Conservation (phyloP, 441 rosid genomes). For the Daphne laureola region DNA sequence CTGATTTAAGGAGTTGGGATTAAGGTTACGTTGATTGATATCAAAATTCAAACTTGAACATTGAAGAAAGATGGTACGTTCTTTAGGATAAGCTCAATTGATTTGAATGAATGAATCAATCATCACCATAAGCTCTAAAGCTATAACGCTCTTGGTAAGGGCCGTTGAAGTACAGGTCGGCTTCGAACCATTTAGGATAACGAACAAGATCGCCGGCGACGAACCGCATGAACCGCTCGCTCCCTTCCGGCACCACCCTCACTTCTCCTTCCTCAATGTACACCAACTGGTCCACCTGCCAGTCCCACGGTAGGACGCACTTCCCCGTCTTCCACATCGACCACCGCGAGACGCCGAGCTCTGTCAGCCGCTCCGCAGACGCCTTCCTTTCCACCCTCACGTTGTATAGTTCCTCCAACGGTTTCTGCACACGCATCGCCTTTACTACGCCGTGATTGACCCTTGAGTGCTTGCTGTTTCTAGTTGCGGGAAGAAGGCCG, state of each 20-base stretch:
- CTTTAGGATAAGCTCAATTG: too few relatives aligned
- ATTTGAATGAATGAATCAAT: too few relatives aligned
- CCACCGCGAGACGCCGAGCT: constrained; percentile 88
- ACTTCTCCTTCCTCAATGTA: constrained; percentile 97
- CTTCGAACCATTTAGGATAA: constrained; percentile 98
- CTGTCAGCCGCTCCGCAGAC: constrained; percentile 37
- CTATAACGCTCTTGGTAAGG: constrained; percentile 82
- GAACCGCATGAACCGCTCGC: constrained; percentile 66
- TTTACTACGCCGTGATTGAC: constrained; percentile 30
- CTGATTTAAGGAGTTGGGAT: too few relatives aligned
- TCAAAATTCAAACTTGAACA: too few relatives aligned
- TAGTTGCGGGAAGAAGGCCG: constrained; percentile 24
- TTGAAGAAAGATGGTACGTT: too few relatives aligned
- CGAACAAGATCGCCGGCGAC: constrained; percentile 84
- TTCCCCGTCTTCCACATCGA: constrained; percentile 88
- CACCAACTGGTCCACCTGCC: constrained; percentile 94
- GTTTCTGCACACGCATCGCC: constrained; percentile 55
- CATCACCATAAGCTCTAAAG: constrained; percentile 84
- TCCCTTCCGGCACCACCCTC: constrained; percentile 86
- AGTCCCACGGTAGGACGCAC: constrained; percentile 82
- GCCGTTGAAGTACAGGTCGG: constrained; percentile 80
- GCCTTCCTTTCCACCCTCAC: constrained; percentile 76
- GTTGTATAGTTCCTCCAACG: constrained; percentile 70
- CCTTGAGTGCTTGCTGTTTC: constrained; percentile 16
- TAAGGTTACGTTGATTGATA: too few relatives aligned